phyloP scores from a whole-genome alignment of 2,329 filamentous ascomycete genomes.

The Colletotrichum abscissum region DNA sequence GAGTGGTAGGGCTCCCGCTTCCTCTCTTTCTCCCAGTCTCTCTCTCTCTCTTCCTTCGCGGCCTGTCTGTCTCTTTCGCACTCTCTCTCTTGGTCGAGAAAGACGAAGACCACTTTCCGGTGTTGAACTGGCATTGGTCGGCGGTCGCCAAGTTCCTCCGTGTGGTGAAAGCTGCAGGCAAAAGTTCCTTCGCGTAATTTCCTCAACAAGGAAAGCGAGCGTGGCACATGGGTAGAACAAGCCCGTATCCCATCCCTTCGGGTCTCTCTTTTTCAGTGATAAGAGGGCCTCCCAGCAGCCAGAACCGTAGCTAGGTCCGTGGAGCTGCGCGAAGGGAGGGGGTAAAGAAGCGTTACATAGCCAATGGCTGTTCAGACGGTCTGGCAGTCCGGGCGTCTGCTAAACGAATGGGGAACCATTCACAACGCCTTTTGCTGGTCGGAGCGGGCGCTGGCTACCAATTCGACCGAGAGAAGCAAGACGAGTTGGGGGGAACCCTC shows the following conservation, averaged over 20 bases:
- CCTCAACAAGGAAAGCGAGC: constrained; percentile 49
- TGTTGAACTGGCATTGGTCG: constrained; percentile 38
- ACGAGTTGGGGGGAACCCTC: constrained; percentile 10
- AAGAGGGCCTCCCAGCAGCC: constrained; percentile 23
- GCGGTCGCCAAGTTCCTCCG: constrained; percentile 48
- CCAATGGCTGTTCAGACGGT: constrained; percentile 28
- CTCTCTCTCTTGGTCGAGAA: not conserved
- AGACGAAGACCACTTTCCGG: constrained; percentile 29
- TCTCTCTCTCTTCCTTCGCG: not conserved
- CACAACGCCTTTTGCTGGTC: constrained; percentile 17
- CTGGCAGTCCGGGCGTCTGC: constrained; percentile 29
- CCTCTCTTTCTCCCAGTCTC: constrained; percentile 1
- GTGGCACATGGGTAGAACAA: constrained; percentile 38
- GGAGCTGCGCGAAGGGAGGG: constrained; percentile 28
- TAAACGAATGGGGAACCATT: constrained; percentile 32
- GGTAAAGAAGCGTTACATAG: constrained; percentile 26
- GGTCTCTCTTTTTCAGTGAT: constrained; percentile 26
- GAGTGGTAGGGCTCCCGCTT: constrained; percentile 11
- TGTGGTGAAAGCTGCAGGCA: constrained; percentile 48
- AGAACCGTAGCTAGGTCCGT: constrained; percentile 24
- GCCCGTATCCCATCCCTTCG: constrained; percentile 32
- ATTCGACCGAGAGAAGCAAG: constrained; percentile 31
- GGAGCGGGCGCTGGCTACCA: constrained; percentile 32
- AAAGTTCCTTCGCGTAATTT: constrained; percentile 54
- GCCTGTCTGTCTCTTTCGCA: constrained; percentile 11